These are phyloP conservation scores for Fusarium tuaranense DNA, from an alignment of 2,329 filamentous ascomycete genomes.

Conservation along the genomic window DNA sequence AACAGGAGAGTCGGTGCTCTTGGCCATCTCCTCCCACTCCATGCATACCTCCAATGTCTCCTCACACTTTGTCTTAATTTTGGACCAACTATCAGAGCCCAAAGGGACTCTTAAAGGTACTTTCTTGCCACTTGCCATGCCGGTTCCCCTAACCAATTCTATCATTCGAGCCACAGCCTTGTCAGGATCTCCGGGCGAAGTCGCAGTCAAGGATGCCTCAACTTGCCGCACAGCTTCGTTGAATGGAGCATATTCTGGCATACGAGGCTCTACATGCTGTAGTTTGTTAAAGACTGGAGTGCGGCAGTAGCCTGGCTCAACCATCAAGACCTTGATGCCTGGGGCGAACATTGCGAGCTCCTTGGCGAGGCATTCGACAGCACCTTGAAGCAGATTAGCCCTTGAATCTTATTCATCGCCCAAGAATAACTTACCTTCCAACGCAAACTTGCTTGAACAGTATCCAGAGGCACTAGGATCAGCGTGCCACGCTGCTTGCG, in stretches of 20 bases:
- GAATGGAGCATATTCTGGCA: constrained; percentile 47
- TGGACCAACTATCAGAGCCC: constrained; percentile 63
- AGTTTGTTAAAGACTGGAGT: constrained; percentile 55
- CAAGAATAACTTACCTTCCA: constrained; percentile 42
- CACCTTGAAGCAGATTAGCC: constrained; percentile 20
- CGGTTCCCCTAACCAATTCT: constrained; percentile 63
- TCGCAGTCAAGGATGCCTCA: constrained; percentile 31
- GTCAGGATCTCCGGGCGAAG: constrained; percentile 62
- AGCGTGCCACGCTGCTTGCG: constrained; percentile 49
- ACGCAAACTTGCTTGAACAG: constrained; percentile 47
- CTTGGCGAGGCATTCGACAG: constrained; percentile 42
- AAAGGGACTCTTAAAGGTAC: constrained; percentile 63
- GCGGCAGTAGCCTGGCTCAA: constrained; percentile 56
- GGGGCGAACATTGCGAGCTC: constrained; percentile 38
- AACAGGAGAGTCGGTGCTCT: constrained; percentile 56
- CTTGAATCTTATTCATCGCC: no score
- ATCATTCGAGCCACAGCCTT: constrained; percentile 65
- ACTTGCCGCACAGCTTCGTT: constrained; percentile 41
- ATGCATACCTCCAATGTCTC: constrained; percentile 60
- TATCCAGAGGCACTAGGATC: constrained; percentile 49
- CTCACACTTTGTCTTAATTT: constrained; percentile 63
- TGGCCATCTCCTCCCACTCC: constrained; percentile 61
- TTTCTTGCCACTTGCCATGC: constrained; percentile 42
- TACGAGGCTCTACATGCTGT: constrained; percentile 40
- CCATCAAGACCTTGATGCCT: constrained; percentile 50